Conservation (phyloP, 352 stramenopile species). For the Peronospora belbahrii region DNA sequence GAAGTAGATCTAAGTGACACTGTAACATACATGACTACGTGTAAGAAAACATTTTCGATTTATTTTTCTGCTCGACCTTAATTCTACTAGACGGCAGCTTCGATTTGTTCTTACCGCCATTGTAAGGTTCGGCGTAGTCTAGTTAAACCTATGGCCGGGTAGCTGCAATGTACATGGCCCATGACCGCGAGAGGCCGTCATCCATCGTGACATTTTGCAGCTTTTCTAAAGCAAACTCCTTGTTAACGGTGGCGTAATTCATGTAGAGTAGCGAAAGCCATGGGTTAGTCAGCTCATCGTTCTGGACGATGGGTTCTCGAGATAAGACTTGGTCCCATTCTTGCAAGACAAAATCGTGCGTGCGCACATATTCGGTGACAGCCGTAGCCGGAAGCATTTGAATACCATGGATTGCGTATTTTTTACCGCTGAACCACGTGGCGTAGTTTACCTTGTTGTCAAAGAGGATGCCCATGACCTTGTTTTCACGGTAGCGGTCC, state of each 20-base stretch:
- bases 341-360: slow-evolving; percentile 39
- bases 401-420: slow-evolving; percentile 71
- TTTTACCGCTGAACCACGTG: slow-evolving; percentile 65
- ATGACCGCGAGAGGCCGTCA: slow-evolving; percentile 63
- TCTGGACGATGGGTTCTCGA: slow-evolving; percentile 29
- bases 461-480: slow-evolving; percentile 64
- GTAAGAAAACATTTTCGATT: no score
- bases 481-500: slow-evolving; percentile 38
- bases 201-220: slow-evolving; percentile 57
- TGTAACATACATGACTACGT: no score
- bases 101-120: no score
- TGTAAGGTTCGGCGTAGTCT: no score
- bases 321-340: slow-evolving; percentile 46
- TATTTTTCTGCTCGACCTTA: no score
- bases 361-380: slow-evolving; percentile 48
- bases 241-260: slow-evolving; percentile 72
- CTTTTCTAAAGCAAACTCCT: slow-evolving; percentile 36
- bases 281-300: slow-evolving; percentile 38
- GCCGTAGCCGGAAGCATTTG: slow-evolving; percentile 69
- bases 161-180: slow-evolving; percentile 70
- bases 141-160: slow-evolving; percentile 35
- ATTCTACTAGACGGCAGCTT: no score
- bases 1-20: no score
- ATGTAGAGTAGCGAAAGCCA: slow-evolving; percentile 74
- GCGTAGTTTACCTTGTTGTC: slow-evolving; percentile 74